Conservation (phyloP, 768 basidiomycete species). For the Serendipita indica region DNA sequence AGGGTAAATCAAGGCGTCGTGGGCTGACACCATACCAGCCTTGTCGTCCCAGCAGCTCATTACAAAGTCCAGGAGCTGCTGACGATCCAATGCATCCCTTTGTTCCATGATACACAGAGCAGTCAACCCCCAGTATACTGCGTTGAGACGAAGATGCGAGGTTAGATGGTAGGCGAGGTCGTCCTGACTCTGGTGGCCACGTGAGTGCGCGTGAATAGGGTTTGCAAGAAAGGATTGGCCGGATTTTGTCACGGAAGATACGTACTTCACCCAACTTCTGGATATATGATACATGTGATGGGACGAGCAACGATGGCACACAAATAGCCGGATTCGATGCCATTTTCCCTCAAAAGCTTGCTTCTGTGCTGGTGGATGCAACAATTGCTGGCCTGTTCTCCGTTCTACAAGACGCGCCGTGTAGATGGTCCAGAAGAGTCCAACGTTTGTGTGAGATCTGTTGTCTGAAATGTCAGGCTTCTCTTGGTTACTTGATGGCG, state of each 20-base stretch:
- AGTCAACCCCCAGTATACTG: conserved; percentile 91
- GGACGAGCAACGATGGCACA: conserved; percentile 27
- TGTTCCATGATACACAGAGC: conserved; percentile 71
- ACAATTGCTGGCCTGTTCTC: neutral
- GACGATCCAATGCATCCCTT: conserved; percentile 60
- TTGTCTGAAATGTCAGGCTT: no score
- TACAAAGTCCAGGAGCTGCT: conserved; percentile 79
- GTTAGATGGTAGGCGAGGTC: conserved; percentile 83
- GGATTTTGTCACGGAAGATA: neutral
- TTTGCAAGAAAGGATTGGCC: neutral
- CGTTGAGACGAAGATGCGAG: conserved; percentile 86
- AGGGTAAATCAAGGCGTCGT: neutral
- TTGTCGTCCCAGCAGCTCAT: conserved; percentile 93
- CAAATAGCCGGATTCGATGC: neutral
- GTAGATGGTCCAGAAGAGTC: no score
- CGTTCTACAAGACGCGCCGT: no score
- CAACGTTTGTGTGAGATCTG: no score
- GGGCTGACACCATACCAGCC: conserved; percentile 38
- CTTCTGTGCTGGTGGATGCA: neutral
- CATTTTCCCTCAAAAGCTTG: neutral
- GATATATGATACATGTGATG: conserved; percentile 62
- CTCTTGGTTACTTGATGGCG: no score
- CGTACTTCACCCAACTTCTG: conserved; percentile 55
- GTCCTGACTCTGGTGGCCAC: conserved; percentile 42
- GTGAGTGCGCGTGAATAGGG: neutral